Evolutionary conservation across 106 monocot species (phyloP).

Genomic region (Acanthochlamys bracteata): DNA sequence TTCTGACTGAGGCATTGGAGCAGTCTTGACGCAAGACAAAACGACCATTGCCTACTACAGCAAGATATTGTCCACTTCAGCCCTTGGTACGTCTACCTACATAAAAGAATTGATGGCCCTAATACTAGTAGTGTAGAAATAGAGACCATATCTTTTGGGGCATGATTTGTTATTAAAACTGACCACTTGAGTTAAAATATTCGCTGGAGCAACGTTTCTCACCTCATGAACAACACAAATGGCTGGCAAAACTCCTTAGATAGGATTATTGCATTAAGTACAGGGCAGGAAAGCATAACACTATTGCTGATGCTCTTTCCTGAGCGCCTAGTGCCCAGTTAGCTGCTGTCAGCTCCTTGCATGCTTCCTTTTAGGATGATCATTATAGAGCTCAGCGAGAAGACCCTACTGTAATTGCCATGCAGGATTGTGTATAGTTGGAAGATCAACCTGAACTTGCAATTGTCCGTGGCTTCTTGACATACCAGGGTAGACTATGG

Average conservation of each 20-base stretch:
- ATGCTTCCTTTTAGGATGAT: too few relatives aligned
- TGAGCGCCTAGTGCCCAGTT: neutral
- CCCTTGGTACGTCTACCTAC: neutral
- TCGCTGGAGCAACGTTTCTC: neutral
- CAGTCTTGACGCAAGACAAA: neutral
- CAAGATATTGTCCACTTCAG: neutral
- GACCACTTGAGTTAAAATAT: neutral
- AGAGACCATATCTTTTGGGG: neutral
- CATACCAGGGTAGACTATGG: neutral
- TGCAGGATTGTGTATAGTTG: too few relatives aligned
- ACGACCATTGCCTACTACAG: neutral
- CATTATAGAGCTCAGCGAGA: too few relatives aligned
- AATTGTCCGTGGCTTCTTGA: neutral
- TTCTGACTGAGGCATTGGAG: neutral
- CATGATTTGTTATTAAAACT: too few relatives aligned
- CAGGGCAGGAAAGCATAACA: neutral
- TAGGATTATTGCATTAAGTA: constrained; percentile 3
- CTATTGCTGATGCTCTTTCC: constrained; percentile 2
- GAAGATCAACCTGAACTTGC: neutral
- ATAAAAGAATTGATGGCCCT: neutral
- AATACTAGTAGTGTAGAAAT: neutral
- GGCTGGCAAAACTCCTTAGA: neutral
- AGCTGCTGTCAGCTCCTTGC: neutral
- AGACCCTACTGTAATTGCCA: too few relatives aligned
- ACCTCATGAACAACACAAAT: neutral